These are phyloP conservation scores for Macroventuria anomochaeta DNA, from an alignment of 2,329 filamentous ascomycete species.

Conservation along the genomic window DNA sequence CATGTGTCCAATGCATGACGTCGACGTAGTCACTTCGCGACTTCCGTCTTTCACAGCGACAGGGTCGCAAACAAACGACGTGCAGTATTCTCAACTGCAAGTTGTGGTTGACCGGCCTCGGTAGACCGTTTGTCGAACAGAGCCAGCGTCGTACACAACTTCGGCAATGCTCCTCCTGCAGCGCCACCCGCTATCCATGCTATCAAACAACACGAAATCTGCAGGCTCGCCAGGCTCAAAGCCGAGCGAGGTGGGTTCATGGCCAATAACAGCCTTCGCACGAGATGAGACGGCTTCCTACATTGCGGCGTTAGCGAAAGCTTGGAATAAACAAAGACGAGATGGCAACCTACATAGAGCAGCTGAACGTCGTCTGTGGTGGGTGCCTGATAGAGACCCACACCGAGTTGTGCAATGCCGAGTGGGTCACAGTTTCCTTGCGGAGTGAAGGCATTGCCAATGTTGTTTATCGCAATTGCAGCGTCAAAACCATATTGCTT, in stretches of 20 bases:
- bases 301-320: constrained; percentile 26
- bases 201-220: constrained; percentile 53
- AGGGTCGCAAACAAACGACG: not conserved
- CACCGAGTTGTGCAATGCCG: constrained; percentile 59
- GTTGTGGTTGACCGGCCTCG: constrained; percentile 21
- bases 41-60: not conserved
- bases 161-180: constrained; percentile 52
- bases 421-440: constrained; percentile 72
- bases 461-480: constrained; percentile 72
- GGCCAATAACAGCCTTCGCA: constrained; percentile 53
- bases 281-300: constrained; percentile 58
- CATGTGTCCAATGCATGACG: not conserved
- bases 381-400: constrained; percentile 62
- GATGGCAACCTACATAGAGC: constrained; percentile 58
- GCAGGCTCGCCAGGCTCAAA: constrained; percentile 48
- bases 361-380: constrained; percentile 64
- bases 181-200: constrained; percentile 48
- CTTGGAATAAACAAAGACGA: not conserved
- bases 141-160: constrained; percentile 54
- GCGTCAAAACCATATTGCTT: constrained; percentile 63
- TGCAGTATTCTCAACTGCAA: not conserved
- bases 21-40: not conserved
- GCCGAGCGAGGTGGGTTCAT: constrained; percentile 35
- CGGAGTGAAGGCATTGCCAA: constrained; percentile 77
- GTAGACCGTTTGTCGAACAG: constrained; percentile 39